Conservation (phyloP, 345 rosid genomes). For the Syzygium grande region DNA sequence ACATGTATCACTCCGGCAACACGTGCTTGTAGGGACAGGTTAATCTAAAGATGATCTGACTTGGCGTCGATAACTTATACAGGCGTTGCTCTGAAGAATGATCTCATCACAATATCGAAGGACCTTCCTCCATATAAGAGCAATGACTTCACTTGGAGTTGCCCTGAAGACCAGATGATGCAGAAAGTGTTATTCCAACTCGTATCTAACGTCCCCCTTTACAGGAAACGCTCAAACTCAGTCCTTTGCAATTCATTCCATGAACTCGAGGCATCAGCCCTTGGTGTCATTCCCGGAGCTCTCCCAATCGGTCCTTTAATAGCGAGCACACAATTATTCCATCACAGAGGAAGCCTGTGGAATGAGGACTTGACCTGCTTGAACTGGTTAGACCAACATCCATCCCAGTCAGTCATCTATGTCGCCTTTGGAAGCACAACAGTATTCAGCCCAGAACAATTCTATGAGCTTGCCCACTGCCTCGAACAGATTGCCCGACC, state of each 20-base stretch:
- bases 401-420: constrained; percentile 27
- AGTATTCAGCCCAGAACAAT: constrained; percentile 12
- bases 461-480: constrained; percentile 26
- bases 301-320: constrained; percentile 26
- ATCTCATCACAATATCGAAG: neutral
- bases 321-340: neutral
- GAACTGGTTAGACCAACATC: constrained; percentile 37
- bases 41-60: neutral
- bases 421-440: constrained; percentile 37
- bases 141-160: neutral
- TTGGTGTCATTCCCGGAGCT: constrained; percentile 3
- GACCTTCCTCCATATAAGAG: neutral
- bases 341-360: constrained; percentile 8
- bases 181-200: neutral
- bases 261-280: neutral
- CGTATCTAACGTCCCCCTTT: neutral
- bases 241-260: constrained; percentile 10
- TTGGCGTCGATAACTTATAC: neutral
- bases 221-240: neutral
- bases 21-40: neutral
- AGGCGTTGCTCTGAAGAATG: constrained; percentile 1
- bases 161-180: neutral
- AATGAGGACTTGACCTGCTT: constrained; percentile 21
- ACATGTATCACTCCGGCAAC: neutral
- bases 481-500: constrained; percentile 8